phyloP scores from a whole-genome alignment of 2,329 filamentous ascomycete species.

The Phoma sp. region DNA sequence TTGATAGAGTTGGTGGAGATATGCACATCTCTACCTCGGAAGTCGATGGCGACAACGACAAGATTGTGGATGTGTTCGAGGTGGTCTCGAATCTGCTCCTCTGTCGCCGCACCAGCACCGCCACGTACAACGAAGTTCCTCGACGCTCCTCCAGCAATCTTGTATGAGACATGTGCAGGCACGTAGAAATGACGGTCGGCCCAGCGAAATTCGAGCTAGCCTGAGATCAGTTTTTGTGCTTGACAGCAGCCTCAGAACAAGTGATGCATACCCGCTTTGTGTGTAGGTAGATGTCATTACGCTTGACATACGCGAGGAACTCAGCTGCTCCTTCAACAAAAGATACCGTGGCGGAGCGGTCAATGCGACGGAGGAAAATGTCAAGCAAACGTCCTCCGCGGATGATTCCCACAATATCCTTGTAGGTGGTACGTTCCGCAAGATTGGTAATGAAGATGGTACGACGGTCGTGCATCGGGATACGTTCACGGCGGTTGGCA shows the following conservation, averaged over 20 bases:
- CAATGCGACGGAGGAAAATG: constrained; percentile 64
- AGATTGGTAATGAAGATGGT: constrained; percentile 70
- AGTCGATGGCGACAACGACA: constrained; percentile 68
- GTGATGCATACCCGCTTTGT: constrained; percentile 65
- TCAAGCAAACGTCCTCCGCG: constrained; percentile 75
- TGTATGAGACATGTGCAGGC: constrained; percentile 66
- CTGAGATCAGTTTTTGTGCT: background rate
- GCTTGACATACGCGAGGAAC: constrained; percentile 69
- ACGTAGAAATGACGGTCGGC: constrained; percentile 72
- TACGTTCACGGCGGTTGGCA: constrained; percentile 9
- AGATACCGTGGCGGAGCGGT: constrained; percentile 69
- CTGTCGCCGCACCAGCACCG: constrained; percentile 63
- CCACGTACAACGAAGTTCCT: constrained; percentile 75
- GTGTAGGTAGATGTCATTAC: constrained; percentile 71
- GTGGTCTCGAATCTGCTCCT: constrained; percentile 70
- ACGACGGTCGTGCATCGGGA: constrained; percentile 51
- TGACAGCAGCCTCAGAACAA: background rate
- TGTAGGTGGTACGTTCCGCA: constrained; percentile 65
- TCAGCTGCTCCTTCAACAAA: constrained; percentile 67
- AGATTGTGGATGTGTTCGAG: constrained; percentile 84
- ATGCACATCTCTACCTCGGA: constrained; percentile 64
- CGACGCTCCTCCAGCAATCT: constrained; percentile 69
- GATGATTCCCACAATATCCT: constrained; percentile 68
- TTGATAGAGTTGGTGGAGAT: constrained; percentile 80
- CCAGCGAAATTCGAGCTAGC: constrained; percentile 72